Evolutionary conservation across 1,284 basidiomycete genomes (phyloP), one percentile per base, ranked within the genome.

Genomic region (Apiotrichum porosum): DNA sequence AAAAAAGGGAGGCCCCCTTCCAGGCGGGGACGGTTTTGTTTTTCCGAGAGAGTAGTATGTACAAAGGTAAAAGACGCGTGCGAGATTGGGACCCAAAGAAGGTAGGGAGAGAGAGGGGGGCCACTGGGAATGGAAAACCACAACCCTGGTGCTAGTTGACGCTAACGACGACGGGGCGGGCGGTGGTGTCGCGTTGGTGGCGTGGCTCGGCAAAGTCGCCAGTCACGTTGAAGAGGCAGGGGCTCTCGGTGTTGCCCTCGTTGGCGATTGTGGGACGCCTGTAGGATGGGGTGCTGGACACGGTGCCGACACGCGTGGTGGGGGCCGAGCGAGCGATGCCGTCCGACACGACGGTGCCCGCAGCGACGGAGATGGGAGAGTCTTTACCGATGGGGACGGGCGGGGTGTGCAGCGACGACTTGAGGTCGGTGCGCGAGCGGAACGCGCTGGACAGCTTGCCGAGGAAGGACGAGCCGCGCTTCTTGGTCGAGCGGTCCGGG

Each of bases 241-340:
- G 55, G 36, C 45, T 49, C 33, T 57, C 55, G 6, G 55, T 57
- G 51, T 57, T 42, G 22, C 55, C 51, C 46, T 57, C 55, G 48
- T 57, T 53, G 28, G 40, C 26, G 34, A 57, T 36, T 1, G 22
- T 15, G 13, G 55, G 55, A 15, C 55, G 50, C 18, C 28, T n/a
- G 49, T 57, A 57, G 5, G 34, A 17, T 10, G 46, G 46, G 4
- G 42, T 42, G 10, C 26, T 3, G 18, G 4, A 3, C 10, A 3
- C 9, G 15, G 9, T 9, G 13, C 15, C 4, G 26, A 4, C 33
- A 19, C n/a, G n/a, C 6, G 15, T n/a, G n/a, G n/a, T n/a, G n/a
- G n/a, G n/a, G 35, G 26, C 43, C 9, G 24, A 24, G 21, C 24
- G 26, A 12, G 28, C n/a, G 32, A 30, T 40, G 18, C 28, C 38